Conservation (phyloP, 345 rosid species). For the Linum tenue region DNA sequence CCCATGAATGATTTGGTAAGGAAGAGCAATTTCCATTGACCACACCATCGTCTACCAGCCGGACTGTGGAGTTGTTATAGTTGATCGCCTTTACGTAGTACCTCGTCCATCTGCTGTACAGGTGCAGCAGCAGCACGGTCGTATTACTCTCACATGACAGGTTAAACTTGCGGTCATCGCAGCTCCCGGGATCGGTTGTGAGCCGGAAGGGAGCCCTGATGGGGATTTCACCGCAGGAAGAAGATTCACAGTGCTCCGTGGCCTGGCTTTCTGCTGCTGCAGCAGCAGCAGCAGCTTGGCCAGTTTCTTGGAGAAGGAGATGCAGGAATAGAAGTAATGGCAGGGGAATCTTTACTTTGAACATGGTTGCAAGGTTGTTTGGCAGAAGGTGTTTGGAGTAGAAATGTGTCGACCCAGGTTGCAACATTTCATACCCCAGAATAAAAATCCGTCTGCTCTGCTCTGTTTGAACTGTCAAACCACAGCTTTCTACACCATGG, state of each 20-base stretch:
- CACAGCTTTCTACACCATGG: no score
- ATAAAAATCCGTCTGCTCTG: no score
- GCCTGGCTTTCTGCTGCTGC: background rate
- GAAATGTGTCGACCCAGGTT: no score
- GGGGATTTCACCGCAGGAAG: slow-evolving; percentile 24
- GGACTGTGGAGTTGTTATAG: slow-evolving; percentile 11
- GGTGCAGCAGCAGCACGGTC: slow-evolving; percentile 1
- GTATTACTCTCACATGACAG: slow-evolving; percentile 21
- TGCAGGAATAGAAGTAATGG: background rate
- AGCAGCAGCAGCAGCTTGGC: background rate
- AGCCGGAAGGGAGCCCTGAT: slow-evolving; percentile 24
- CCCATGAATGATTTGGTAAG: background rate
- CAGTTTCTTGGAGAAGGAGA: background rate
- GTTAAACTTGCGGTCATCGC: slow-evolving; percentile 6
- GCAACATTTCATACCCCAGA: no score
- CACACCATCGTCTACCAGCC: slow-evolving; percentile 13
- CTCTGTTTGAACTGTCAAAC: no score
- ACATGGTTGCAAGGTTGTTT: no score
- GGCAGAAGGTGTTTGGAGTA: no score
- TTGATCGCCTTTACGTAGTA: slow-evolving; percentile 15
- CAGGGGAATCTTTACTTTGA: no score
- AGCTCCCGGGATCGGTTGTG: slow-evolving; percentile 11
- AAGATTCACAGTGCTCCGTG: background rate
- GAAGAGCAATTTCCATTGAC: slow-evolving; percentile 12
- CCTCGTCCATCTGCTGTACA: slow-evolving; percentile 3